These are phyloP conservation scores for Tolypocladium tundrense DNA, from an alignment of 2,329 filamentous ascomycete genomes.

Conservation along the genomic window DNA sequence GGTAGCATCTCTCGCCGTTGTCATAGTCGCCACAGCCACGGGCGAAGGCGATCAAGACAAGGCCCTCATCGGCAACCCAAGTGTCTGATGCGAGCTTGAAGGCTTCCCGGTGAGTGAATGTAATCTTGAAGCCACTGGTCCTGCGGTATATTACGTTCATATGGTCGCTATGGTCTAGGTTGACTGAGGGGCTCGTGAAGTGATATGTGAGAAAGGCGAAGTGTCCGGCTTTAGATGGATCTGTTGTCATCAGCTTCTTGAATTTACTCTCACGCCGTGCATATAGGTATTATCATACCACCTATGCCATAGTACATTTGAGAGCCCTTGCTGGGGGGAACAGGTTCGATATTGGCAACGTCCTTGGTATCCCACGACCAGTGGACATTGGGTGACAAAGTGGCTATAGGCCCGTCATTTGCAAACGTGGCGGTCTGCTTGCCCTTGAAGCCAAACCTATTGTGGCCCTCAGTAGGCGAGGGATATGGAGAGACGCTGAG, in stretches of 20 bases:
- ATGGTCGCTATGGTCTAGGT: slow-evolving; percentile 17
- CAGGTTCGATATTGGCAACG: slow-evolving; percentile 12
- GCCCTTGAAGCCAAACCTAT: not conserved
- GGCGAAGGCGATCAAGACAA: slow-evolving; percentile 16
- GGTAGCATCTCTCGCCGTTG: slow-evolving; percentile 18
- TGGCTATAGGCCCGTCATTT: not conserved
- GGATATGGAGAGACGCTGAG: not conserved
- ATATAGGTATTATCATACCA: slow-evolving; percentile 2
- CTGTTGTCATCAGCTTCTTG: slow-evolving; percentile 1
- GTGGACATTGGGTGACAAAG: slow-evolving; percentile 9
- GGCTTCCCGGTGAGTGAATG: slow-evolving; percentile 11
- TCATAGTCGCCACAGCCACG: slow-evolving; percentile 15
- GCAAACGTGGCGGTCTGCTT: slow-evolving; percentile 1
- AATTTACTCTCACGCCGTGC: not conserved
- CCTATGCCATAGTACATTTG: slow-evolving; percentile 13
- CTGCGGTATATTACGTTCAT: slow-evolving; percentile 6
- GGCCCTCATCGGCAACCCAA: slow-evolving; percentile 10
- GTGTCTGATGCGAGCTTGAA: slow-evolving; percentile 11
- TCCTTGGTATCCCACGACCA: slow-evolving; percentile 14
- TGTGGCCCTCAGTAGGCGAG: not conserved
- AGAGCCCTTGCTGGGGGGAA: slow-evolving; percentile 9
- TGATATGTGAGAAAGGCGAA: slow-evolving; percentile 16
- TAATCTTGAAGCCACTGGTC: slow-evolving; percentile 2
- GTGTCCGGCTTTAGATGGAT: slow-evolving; percentile 11
- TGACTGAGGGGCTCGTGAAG: slow-evolving; percentile 17